Evolutionary conservation across 2,329 filamentous ascomycete genomes (phyloP), one percentile per base, ranked within the genome.

Genomic region (Exophiala sp.): DNA sequence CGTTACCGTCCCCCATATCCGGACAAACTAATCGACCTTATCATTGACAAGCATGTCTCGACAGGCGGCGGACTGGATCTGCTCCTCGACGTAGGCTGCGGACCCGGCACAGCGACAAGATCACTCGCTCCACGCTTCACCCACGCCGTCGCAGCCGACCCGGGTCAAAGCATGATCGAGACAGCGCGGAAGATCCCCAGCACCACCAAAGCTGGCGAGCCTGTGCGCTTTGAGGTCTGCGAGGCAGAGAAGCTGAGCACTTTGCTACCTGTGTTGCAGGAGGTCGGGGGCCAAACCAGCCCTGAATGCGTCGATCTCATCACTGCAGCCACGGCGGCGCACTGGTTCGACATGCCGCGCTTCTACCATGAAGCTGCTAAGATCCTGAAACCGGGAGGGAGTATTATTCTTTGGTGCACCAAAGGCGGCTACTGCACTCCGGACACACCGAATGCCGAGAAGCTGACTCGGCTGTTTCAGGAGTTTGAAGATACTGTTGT

Each of bases 41-140:
- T 82, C 41, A 38, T 77, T 3, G 56, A 69, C 14, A 67, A 73
- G 45, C 79, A 82, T 57, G 63, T 58, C 1, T 64, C 69, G 1
- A 73, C 70, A 0, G 72, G 73, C 16, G 76, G 75, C 10, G 45
- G 66, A 10, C 57, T 74, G 11, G 60, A 65, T 23, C 66, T 64
- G 2, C 53, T 79, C 0, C 60, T 80, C 10, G 79, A 83, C 53
- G 64, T 81, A 4, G 79, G 79, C 24, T 80, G 77, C 58, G 78
- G 79, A 0, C 78, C 79, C 0, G 79, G 79, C 2, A 72, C 63
- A 10, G 75, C 73, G 0, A 69, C 69, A 0, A 69, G 72, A 2
- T 66, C 65, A 3, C 67, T 81, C 1, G 71, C 73, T 0, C 62
- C 64, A 0, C 66, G 66, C 27, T 82, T 82, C 58, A 49, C 60